Evolutionary conservation across 331 rosid species (phyloP), one percentile per base, ranked within the genome.

Genomic region (Malus hybrid): DNA sequence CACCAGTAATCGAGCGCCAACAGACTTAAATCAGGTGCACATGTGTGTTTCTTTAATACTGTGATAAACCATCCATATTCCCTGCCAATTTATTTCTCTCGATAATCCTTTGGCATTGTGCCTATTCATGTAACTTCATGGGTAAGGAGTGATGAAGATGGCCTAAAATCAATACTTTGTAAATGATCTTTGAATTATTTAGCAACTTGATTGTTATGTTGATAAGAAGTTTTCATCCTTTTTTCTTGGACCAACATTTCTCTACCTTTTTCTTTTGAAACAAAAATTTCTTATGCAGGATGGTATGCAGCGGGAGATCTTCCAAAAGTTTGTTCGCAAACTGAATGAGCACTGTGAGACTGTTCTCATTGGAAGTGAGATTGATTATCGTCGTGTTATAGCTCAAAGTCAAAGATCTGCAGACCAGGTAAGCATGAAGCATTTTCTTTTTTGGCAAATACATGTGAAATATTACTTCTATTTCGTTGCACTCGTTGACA

Each of bases 1-100:
- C 72, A 94, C 99, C 76, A 94, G 99, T 80, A 94, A 94, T 75
- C 90, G 99, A 80, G 95, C 97, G 19, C 99, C 99, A 69, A 76
- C 78, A 18, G 97, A 94, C 81, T 84, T 94, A 81, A 94, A 94
- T 33, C 90, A 94, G 97, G 99, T 92, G 60, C 29, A 56, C 11
- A 2, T 44, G 39, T 72, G 56, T 42, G 57, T 46, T 2, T 55
- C 4, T 32, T 72, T 50, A 46, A 76, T 8, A 29, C 71, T 31
- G 15, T 9, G 55, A 36, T 24, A 67, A 56, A 74, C 24, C 55
- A 5, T 28, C 34, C 20, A 64, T 72, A 71, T 79, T 70, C 60
- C 70, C 52, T 54, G 61, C 39, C 11, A 8, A 34, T 27, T 61
- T 69, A 28, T 22, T 44, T 67, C 15, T 67, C 36, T 15, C 13